These are phyloP conservation scores for Leptomonas pyrrhocoris DNA, from an alignment of 208 protist genomes.

Conservation along the genomic window DNA sequence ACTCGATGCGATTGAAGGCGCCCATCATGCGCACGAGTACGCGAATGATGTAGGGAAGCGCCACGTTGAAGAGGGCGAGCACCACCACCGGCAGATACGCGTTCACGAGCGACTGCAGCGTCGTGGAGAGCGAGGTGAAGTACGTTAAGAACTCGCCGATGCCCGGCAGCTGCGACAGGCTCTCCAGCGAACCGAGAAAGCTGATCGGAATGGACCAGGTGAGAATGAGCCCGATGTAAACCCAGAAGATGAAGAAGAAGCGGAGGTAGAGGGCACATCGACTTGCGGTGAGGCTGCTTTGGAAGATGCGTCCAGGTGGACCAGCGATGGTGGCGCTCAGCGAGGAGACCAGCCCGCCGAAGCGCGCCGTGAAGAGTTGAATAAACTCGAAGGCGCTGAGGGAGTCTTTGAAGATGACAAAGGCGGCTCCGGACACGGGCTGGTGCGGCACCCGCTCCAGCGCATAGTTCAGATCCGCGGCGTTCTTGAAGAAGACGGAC, in stretches of 20 bases:
- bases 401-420: slow-evolving; percentile 74
- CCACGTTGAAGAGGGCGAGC: slow-evolving; percentile 73
- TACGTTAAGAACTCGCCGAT: slow-evolving; percentile 42
- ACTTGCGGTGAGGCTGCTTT: slow-evolving; percentile 55
- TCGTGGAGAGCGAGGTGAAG: slow-evolving; percentile 41
- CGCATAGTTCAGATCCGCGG: slow-evolving; percentile 45
- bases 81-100: slow-evolving; percentile 74
- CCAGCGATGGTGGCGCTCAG: slow-evolving; percentile 67
- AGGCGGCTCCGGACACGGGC: slow-evolving; percentile 45
- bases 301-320: slow-evolving; percentile 67
- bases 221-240: slow-evolving; percentile 68
- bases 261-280: slow-evolving; percentile 50
- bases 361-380: slow-evolving; percentile 63
- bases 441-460: slow-evolving; percentile 51
- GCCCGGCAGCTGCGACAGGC: slow-evolving; percentile 52
- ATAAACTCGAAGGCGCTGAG: slow-evolving; percentile 77
- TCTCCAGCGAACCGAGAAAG: slow-evolving; percentile 77
- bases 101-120: slow-evolving; percentile 47
- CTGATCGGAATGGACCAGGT: slow-evolving; percentile 79
- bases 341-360: slow-evolving; percentile 41
- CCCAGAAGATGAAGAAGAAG: slow-evolving; percentile 42
- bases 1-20: slow-evolving; percentile 63
- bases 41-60: slow-evolving; percentile 75
- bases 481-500: slow-evolving; percentile 38
- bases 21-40: slow-evolving; percentile 74